Conservation (phyloP, 2,329 filamentous ascomycete genomes). For the Aspergillus aculeatus region DNA sequence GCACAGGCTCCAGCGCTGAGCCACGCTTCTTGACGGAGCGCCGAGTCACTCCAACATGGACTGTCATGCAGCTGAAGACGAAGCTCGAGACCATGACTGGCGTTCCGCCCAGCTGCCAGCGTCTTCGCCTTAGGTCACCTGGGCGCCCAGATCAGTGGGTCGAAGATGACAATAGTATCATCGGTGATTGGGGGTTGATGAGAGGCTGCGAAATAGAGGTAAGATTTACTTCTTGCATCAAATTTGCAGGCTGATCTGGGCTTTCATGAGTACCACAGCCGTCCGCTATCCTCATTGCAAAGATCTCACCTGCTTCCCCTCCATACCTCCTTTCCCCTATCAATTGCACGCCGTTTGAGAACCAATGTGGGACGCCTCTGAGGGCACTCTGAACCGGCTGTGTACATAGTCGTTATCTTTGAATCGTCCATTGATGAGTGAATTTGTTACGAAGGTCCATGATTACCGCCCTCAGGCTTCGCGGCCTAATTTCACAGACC, state of each 20-base stretch:
- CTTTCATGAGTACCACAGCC: not conserved
- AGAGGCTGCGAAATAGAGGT: conserved; percentile 48
- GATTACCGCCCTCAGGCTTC: conserved; percentile 75
- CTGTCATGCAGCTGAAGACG: conserved; percentile 74
- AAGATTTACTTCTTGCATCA: conserved; percentile 12
- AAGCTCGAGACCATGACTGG: conserved; percentile 94
- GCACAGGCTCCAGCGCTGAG: conserved; percentile 14
- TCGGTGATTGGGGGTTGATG: conserved; percentile 51
- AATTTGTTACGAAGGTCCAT: conserved; percentile 57
- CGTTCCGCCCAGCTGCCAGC: conserved; percentile 77
- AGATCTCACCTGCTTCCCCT: not conserved
- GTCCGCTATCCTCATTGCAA: not conserved
- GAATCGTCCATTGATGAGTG: not conserved
- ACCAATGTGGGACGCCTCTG: not conserved
- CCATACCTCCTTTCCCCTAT: not conserved
- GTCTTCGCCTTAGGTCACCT: conserved; percentile 67
- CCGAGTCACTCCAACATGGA: conserved; percentile 89
- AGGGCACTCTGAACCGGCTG: not conserved
- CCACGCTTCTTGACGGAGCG: conserved; percentile 69
- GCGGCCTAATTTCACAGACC: conserved; percentile 77
- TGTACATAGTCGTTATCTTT: not conserved
- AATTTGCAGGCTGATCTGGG: not conserved
- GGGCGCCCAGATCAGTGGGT: conserved; percentile 61
- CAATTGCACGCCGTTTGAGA: not conserved
- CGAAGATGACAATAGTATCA: conserved; percentile 67